Base-by-base conservation (phyloP, 768 basidiomycete species). In the Tylopilus subfusipes region DNA sequence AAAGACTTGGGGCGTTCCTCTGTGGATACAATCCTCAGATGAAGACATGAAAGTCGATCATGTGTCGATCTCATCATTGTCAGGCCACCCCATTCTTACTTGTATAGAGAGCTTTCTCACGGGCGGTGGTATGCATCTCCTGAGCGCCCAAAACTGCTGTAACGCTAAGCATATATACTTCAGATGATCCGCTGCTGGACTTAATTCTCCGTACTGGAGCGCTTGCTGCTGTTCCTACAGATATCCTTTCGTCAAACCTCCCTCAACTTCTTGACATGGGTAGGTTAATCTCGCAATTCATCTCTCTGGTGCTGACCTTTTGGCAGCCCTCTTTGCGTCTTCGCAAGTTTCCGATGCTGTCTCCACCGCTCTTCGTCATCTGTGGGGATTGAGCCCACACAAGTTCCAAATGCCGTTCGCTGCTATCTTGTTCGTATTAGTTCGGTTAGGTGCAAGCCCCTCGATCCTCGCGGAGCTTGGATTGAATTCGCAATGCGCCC, bases 201-300 rank as follows among this genome's bases (percentile, higher is more conserved):
- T 56, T 77, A 21, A 53, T 81, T 9, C 66, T 86, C 5, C 68
- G 72, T 34, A 70, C 72, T 34, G 76, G 79, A n/a, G 56, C 73
- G 25, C 63, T 85, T 43, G 60, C 61, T 22, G 66, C 53, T 43
- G 58, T 76, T 29, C 68, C 70, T 21, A 54, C 69, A 19, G 61
- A 64, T 30, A 61, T 72, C 40, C 50, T 70, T 43, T 43, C 65
- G 4, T 62, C 55, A 25, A 58, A 77, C 18, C 57, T 79, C 16
- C 61, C 71, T 16, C 78, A 73, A 63, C 58, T 84, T 10, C 78
- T 75, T 48, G 48, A 72, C 39, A 57, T 77, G 45, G 79, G 83
- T 79, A 52, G 13, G 59, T 36, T 47, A 13, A 31, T 42, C 38
- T 46, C 31, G n/a, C 6, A 22, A 10, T 25, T 31, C 5, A 16